Evolutionary conservation across 306 rosid species (phyloP).

Genomic region (Coriaria nepalensis): DNA sequence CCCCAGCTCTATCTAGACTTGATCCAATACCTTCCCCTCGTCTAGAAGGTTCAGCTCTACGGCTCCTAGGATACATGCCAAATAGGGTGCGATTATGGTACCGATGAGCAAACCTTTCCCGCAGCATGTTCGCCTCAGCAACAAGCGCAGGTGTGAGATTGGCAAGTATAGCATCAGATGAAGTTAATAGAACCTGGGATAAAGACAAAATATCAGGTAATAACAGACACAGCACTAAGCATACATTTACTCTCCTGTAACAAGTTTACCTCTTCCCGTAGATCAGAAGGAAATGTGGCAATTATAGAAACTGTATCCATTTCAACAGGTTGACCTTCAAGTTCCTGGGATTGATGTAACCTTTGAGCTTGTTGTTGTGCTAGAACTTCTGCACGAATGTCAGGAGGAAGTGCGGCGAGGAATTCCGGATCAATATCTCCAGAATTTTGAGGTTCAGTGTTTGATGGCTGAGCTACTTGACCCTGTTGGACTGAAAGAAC

Average conservation of each 20-base stretch:
- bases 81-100: slow-evolving; percentile 67
- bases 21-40: slow-evolving; percentile 65
- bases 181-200: slow-evolving; percentile 79
- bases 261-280: slow-evolving; percentile 77
- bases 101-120: slow-evolving; percentile 94
- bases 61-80: slow-evolving; percentile 88
- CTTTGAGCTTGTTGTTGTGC: slow-evolving; percentile 97
- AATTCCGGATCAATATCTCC: slow-evolving; percentile 98
- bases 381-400: slow-evolving; percentile 93
- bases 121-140: slow-evolving; percentile 90
- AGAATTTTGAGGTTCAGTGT: slow-evolving; percentile 52
- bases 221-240: slow-evolving; percentile 5
- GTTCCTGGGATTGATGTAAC: slow-evolving; percentile 81
- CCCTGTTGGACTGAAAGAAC: slow-evolving; percentile 91
- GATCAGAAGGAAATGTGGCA: slow-evolving; percentile 92
- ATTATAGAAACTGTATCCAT: slow-evolving; percentile 97
- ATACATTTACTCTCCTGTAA: slow-evolving; percentile 2
- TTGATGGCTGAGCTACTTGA: slow-evolving; percentile 70
- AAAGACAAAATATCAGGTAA: slow-evolving; percentile 2
- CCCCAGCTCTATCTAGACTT: slow-evolving; percentile 54
- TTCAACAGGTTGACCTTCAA: slow-evolving; percentile 98
- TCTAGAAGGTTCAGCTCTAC: slow-evolving; percentile 84
- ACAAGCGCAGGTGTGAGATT: slow-evolving; percentile 97
- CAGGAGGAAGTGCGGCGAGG: slow-evolving; percentile 96
- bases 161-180: slow-evolving; percentile 90